Evolutionary conservation across 345 rosid genomes (phyloP), one percentile per base, ranked within the genome.

Genomic region (Capsella bursapastoris): DNA sequence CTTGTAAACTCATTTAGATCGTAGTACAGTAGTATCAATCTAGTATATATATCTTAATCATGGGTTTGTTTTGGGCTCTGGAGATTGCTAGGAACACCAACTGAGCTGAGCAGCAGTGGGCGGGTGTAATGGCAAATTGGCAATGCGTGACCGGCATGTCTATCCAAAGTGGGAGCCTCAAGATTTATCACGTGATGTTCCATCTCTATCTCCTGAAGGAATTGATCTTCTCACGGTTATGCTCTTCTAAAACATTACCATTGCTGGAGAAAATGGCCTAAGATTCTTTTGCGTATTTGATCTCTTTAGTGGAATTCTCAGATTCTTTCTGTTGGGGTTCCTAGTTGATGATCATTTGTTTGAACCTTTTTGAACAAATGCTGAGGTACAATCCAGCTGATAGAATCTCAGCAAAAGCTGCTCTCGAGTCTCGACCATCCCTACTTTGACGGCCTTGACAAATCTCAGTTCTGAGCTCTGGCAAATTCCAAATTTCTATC

Each of bases 151-250:
- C 75, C 92, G 97, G 99, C 99, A 95, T 77, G 92, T 86, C 2
- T 95, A 92, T 79, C 99, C 99, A 22, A 80, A 52, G 22, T 95
- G 99, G 99, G 96, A 89, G 66, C 82, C 94, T 37, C 99, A 95
- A 75, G 82, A 81, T 74, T 78, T 90, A 67, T 84, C 88, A 0
- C 89, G 90, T 14, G 91, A 85, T 63, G 98, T 90, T 52, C 96
- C 99, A 7, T 68, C 90, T 55, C 87, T 95, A 3, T 82, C 82
- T 64, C 79, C 91, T 27, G 89, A 95, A 49, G 98, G 99, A 47
- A 85, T 92, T 66, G 98, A 95, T 71, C 99, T 92, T 83, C 83
- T 95, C 55, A 82, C 84, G 79, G 98, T 95, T 83, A 84, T 60
- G 16, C 58, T 45, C 35, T 68, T 52, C 71, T 14, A 8, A 35